A percentile compares a stretch with the other conserved stretches of the same genome.
phyloP scores from a whole-genome alignment of 176 grass and related monocot genomes.

The Typha latifolia region DNA sequence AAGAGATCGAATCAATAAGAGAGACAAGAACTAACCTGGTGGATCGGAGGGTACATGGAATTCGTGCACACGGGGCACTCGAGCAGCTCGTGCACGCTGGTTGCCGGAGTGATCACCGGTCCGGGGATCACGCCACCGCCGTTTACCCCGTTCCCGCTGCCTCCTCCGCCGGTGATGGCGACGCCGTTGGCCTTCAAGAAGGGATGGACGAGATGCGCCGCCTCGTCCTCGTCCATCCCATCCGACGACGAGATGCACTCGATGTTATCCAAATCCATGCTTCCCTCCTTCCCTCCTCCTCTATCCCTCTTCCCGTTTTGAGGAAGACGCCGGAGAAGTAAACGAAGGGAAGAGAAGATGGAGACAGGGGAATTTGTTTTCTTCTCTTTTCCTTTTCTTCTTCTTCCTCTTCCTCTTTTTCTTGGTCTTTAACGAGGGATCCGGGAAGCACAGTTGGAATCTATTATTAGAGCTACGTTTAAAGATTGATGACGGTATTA shows the following conservation, averaged over 20 bases:
- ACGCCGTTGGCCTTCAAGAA: slow-evolving; percentile 11
- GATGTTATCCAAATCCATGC: slow-evolving; percentile 50
- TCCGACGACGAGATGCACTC: slow-evolving; percentile 67
- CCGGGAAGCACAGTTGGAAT: too few species aligned
- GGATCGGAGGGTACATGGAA: slow-evolving; percentile 95
- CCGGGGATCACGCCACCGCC: not conserved
- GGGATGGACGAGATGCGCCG: slow-evolving; percentile 25
- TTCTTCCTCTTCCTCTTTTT: too few species aligned
- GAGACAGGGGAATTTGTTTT: too few species aligned
- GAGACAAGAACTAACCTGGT: slow-evolving; percentile 50
- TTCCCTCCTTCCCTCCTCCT: not conserved
- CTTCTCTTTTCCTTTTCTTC: too few species aligned
- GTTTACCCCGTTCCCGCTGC: not conserved
- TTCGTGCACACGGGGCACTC: slow-evolving; percentile 98
- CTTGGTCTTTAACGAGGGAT: too few species aligned
- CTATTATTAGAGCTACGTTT: too few species aligned
- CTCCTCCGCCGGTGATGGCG: slow-evolving; percentile 1
- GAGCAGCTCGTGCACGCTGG: slow-evolving; percentile 80
- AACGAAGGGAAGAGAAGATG: too few species aligned
- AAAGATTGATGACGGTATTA: too few species aligned
- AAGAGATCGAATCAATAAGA: not conserved
- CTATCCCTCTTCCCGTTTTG: not conserved
- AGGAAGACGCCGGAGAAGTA: too few species aligned
- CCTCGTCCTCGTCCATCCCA: slow-evolving; percentile 28
- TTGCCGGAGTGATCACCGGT: slow-evolving; percentile 22